Percentiles rank a stretch among this genome's conserved stretches.
These are phyloP conservation scores for Diaporthe vexans DNA, from an alignment of 2,329 filamentous ascomycete species.

Conservation along the genomic window DNA sequence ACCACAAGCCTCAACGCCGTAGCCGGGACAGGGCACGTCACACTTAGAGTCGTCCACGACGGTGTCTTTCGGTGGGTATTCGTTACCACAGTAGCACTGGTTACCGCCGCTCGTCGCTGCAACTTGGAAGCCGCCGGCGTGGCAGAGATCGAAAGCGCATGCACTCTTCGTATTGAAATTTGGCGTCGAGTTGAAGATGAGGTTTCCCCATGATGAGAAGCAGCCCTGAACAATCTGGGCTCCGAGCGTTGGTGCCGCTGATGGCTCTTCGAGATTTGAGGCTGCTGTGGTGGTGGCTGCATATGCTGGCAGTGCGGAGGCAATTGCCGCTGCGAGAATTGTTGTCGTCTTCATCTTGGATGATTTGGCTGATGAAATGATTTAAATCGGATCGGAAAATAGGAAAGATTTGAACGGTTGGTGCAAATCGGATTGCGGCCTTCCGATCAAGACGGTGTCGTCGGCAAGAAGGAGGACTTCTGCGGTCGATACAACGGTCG, in stretches of 20 bases:
- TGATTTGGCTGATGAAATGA: background rate
- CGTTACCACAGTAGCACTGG: constrained; percentile 81
- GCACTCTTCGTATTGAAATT: constrained; percentile 57
- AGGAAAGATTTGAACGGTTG: background rate
- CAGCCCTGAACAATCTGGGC: constrained; percentile 65
- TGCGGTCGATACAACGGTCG: constrained; percentile 16
- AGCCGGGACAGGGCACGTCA: constrained; percentile 76
- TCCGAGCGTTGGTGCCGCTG: constrained; percentile 53
- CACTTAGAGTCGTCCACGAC: constrained; percentile 73
- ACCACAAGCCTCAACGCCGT: constrained; percentile 73
- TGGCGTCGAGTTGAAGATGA: constrained; percentile 46
- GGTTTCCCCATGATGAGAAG: constrained; percentile 59
- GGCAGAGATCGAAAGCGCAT: constrained; percentile 58
- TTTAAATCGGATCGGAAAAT: background rate
- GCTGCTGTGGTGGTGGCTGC: constrained; percentile 36
- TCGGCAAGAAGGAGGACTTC: background rate
- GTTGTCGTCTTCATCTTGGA: constrained; percentile 41
- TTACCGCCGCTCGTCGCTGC: constrained; percentile 73
- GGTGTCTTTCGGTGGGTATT: constrained; percentile 71
- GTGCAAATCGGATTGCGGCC: background rate
- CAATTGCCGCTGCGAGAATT: constrained; percentile 34
- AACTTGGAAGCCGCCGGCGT: constrained; percentile 64
- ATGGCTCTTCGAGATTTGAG: constrained; percentile 54
- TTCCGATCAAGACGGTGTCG: constrained; percentile 11
- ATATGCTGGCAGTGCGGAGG: constrained; percentile 28